phyloP scores from a whole-genome alignment of 1,284 basidiomycete species.

The Moesziomyces sp. region DNA sequence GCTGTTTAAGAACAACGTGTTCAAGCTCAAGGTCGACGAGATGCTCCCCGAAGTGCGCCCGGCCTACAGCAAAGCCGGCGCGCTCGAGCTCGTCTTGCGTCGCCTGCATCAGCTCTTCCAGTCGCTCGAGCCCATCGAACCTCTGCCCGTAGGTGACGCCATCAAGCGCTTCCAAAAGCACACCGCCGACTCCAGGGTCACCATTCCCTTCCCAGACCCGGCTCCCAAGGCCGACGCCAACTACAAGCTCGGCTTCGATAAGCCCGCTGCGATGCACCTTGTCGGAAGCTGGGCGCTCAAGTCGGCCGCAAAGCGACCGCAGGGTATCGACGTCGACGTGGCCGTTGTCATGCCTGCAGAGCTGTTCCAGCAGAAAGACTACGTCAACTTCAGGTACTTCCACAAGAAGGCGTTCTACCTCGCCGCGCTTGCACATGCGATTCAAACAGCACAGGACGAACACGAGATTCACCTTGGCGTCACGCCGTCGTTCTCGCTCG shows the following conservation, averaged over 20 bases:
- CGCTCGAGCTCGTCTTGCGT: conserved; percentile 61
- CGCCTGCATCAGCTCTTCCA: conserved; percentile 56
- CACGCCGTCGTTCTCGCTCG: conserved; percentile 75
- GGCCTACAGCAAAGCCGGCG: conserved; percentile 39
- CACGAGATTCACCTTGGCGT: conserved; percentile 71
- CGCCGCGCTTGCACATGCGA: conserved; percentile 78
- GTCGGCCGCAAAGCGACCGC: conserved; percentile 53
- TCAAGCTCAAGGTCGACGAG: conserved; percentile 80
- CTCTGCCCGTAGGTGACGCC: conserved; percentile 43
- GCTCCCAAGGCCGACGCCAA: conserved; percentile 69
- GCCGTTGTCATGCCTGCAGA: conserved; percentile 70
- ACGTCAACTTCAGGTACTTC: conserved; percentile 87
- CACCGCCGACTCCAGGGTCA: conserved; percentile 67
- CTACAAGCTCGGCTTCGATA: conserved; percentile 79
- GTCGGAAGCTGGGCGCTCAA: conserved; percentile 67
- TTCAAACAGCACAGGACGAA: conserved; percentile 67
- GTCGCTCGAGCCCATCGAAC: conserved; percentile 35
- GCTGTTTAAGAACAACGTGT: conserved; percentile 82
- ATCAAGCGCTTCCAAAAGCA: conserved; percentile 69
- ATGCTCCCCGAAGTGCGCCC: conserved; percentile 62
- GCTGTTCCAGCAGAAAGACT: conserved; percentile 94
- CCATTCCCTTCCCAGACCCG: conserved; percentile 70
- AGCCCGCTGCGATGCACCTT: conserved; percentile 79
- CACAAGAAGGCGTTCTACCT: conserved; percentile 93
- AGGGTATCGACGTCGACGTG: conserved; percentile 61